A percentile compares a stretch with the other conserved stretches of the same genome.
Evolutionary conservation across 2,329 filamentous ascomycete species (phyloP).

Genomic region (Botryotinia narcissicola): DNA sequence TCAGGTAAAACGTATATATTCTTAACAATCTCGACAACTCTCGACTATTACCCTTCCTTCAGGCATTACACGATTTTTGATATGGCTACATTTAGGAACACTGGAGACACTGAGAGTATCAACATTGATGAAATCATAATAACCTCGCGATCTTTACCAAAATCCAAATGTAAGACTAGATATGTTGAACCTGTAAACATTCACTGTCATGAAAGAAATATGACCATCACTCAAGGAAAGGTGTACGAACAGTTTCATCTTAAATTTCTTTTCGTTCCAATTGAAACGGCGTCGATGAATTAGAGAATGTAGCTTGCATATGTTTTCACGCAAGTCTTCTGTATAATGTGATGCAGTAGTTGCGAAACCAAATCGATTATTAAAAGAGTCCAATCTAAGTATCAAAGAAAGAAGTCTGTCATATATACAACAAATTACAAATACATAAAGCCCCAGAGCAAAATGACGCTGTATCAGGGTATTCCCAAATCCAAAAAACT

Average conservation of each 20-base stretch:
- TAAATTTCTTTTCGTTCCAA: background rate
- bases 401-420: background rate
- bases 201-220: background rate
- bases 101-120: background rate
- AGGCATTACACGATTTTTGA: no score
- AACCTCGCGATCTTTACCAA: background rate
- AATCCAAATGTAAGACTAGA: background rate
- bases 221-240: background rate
- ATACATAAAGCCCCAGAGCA: background rate
- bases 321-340: background rate
- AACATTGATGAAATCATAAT: background rate
- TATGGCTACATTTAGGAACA: background rate
- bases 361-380: background rate
- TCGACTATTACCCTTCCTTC: no score
- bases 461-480: background rate
- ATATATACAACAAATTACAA: no score
- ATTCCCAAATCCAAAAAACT: background rate
- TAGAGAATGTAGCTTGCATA: background rate
- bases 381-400: background rate
- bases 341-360: background rate
- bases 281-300: background rate
- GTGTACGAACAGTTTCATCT: background rate
- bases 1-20: no score
- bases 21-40: accelerated
- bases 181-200: background rate